Evolutionary conservation across 2,329 filamentous ascomycete genomes (phyloP), one percentile per base, ranked within the genome.

Genomic region (Cryphonectria nitschkei): DNA sequence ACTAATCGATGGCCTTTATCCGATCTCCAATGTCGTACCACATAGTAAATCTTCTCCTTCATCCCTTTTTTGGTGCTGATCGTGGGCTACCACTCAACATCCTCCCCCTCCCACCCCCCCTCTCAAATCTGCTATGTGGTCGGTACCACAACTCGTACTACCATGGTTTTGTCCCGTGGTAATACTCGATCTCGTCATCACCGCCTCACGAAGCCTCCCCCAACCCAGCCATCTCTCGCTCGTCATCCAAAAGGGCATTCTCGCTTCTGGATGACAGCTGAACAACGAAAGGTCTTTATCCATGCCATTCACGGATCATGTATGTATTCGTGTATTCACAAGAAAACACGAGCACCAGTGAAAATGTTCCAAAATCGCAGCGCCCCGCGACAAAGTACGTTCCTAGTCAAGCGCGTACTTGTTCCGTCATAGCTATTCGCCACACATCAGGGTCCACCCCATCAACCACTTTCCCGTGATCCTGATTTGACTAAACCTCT

Each of bases 371-470:
- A 6, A 56, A 19, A 32, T 11, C 2, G 22, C 46, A 8, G 54
- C 29, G 29, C 54, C 54, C 26, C 54, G 54, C 54, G 26, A 58
- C 54, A 29, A 11, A 19, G 14, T 32, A 29, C 52, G 54, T 58
- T 58, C 54, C 54, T 32, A 14, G 54, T 16, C 26, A 32, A 58
- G 26, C 46, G 46, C 22, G 7, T 3, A 8, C 26, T 50, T 29
- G 29, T 32, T 32, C 54, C 54, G 26, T 56, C 52, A 56, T 56
- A 29, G 16, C 3, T 50, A 50, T 50, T 56, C n/a, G 52, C 52
- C 52, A 56, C 52, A 29, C 52, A 7, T 32, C 54, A 32, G 54
- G 54, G 54, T 32, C 54, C 54, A 58, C 54, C 54, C 54, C 54
- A 29, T 32, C 26, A 8, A 58, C 14, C 29, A 50, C 52, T 29